phyloP scores from a whole-genome alignment of 169 alveolate genomes.

The Plasmodium fragile region DNA sequence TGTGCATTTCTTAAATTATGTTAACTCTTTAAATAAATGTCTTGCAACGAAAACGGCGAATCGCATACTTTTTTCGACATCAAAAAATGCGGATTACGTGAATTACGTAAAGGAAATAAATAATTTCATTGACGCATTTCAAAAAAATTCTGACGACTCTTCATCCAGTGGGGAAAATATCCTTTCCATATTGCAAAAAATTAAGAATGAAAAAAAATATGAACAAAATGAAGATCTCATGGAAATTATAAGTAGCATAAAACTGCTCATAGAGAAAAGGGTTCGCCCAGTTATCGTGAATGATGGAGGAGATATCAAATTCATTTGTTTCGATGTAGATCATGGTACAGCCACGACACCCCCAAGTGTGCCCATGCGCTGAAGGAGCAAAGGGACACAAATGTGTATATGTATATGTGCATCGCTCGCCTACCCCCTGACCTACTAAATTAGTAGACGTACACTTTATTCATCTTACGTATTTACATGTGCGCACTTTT shows the following conservation, averaged over 20 bases:
- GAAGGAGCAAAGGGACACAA: not conserved
- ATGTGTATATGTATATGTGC: not conserved
- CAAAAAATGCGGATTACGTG: constrained; percentile 56
- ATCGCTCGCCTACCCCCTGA: not conserved
- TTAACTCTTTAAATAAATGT: constrained; percentile 28
- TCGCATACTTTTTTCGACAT: constrained; percentile 13
- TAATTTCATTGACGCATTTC: constrained; percentile 38
- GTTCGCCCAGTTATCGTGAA: constrained; percentile 84
- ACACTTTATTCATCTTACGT: not conserved
- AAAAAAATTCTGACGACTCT: constrained; percentile 21
- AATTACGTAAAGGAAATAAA: constrained; percentile 65
- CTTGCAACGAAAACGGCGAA: not conserved
- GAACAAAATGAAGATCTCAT: constrained; percentile 54
- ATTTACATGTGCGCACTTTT: not conserved
- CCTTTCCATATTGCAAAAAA: constrained; percentile 58
- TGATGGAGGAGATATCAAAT: constrained; percentile 86
- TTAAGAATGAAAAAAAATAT: constrained; percentile 59
- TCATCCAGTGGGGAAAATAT: constrained; percentile 41
- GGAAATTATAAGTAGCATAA: constrained; percentile 84
- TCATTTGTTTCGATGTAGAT: constrained; percentile 81
- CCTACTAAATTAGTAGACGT: not conserved
- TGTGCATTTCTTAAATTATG: constrained; percentile 48
- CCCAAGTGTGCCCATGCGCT: not conserved
- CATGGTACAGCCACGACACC: constrained; percentile 76
- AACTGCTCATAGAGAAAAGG: constrained; percentile 83